phyloP scores from a whole-genome alignment of 1,139 yeast genomes.

The Taphrina communis region DNA sequence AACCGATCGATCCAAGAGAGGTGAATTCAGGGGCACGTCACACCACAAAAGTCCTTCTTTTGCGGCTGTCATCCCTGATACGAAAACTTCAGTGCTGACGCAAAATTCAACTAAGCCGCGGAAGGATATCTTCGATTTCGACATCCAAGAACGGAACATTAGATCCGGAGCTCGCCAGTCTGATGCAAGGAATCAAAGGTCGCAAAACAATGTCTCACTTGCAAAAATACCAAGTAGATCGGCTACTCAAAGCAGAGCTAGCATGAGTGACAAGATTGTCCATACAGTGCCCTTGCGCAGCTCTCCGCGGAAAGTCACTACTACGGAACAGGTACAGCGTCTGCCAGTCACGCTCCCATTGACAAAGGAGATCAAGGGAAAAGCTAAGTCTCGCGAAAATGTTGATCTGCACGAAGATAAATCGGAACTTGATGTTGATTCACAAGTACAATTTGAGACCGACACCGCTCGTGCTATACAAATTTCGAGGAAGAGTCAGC shows the following conservation, averaged over 20 bases:
- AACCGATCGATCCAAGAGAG: background rate
- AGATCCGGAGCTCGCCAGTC: background rate
- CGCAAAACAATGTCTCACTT: background rate
- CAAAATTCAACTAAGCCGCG: background rate
- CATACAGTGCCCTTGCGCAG: background rate
- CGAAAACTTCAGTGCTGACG: no score
- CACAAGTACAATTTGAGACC: background rate
- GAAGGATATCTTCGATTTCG: slow-evolving; percentile 9
- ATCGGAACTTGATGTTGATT: background rate
- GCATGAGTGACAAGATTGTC: background rate
- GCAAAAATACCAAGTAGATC: background rate
- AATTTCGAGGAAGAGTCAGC: background rate
- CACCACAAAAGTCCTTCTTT: no score
- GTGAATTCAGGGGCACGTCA: no score
- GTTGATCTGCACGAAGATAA: background rate
- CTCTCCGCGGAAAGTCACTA: background rate
- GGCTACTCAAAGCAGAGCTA: background rate
- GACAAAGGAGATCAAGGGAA: background rate
- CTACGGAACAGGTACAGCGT: background rate
- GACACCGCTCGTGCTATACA: background rate
- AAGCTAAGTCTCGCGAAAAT: background rate
- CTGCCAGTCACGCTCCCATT: background rate
- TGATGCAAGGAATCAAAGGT: background rate
- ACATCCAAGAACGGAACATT: background rate
- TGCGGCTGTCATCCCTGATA: no score